These are phyloP conservation scores for Leccinellum rugosiceps DNA, from an alignment of 768 basidiomycete genomes.

Conservation along the genomic window DNA sequence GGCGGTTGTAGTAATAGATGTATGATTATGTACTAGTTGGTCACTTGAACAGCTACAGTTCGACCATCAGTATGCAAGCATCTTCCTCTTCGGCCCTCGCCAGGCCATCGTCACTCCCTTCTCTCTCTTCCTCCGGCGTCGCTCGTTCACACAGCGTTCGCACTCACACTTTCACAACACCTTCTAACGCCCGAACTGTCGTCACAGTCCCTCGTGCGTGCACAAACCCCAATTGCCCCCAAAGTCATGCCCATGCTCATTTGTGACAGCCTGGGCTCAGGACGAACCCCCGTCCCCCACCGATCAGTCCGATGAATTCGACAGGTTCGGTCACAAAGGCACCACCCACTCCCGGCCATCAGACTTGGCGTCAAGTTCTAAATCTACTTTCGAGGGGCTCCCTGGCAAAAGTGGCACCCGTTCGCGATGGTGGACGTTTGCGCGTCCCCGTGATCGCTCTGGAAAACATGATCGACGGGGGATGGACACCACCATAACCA, in stretches of 20 bases:
- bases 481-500: neutral
- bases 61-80: conserved; percentile 13
- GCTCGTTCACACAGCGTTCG: conserved; percentile 30
- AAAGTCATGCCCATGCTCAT: conserved; percentile 4
- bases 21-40: no score
- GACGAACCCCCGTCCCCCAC: conserved; percentile 79
- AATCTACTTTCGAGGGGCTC: conserved; percentile 38
- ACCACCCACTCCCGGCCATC: conserved; percentile 43
- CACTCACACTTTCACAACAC: conserved; percentile 19
- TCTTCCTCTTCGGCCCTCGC: conserved; percentile 9
- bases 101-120: conserved; percentile 21
- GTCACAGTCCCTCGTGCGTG: conserved; percentile 69
- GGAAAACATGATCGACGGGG: conserved; percentile 4
- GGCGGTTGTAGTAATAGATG: neutral
- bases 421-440: conserved; percentile 77
- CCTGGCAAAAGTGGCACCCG: conserved; percentile 31
- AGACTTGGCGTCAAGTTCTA: conserved; percentile 49
- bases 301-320: conserved; percentile 39
- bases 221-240: neutral
- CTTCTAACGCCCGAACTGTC: conserved; percentile 51
- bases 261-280: conserved; percentile 67
- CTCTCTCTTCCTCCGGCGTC: conserved; percentile 26
- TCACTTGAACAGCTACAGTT: neutral
- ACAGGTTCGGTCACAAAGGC: conserved; percentile 28
- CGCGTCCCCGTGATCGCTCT: conserved; percentile 46